Evolutionary conservation across 1,139 yeast genomes (phyloP).

Genomic region (Candida neerlandica): DNA sequence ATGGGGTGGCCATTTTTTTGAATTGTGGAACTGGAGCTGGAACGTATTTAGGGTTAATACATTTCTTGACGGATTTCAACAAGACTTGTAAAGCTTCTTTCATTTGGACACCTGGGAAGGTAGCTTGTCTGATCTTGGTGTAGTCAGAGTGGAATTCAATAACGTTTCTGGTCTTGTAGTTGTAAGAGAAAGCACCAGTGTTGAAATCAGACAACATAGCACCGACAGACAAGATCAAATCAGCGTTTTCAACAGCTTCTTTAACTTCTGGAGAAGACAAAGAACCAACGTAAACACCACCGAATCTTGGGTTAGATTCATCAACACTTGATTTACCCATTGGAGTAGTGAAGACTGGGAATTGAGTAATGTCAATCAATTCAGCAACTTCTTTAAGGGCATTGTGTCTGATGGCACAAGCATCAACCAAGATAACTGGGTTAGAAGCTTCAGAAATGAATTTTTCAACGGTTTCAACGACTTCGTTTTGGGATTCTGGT

Average conservation of each 20-base stretch:
- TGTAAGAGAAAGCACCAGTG: slow-evolving; percentile 86
- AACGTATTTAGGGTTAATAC: slow-evolving; percentile 11
- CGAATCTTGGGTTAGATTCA: slow-evolving; percentile 24
- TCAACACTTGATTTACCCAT: slow-evolving; percentile 87
- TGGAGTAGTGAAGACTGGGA: slow-evolving; percentile 86
- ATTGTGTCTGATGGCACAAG: slow-evolving; percentile 81
- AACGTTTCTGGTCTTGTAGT: slow-evolving; percentile 75
- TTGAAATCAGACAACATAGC: slow-evolving; percentile 85
- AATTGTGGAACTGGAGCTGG: slow-evolving; percentile 51
- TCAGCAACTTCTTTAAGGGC: slow-evolving; percentile 62
- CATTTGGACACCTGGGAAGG: slow-evolving; percentile 81
- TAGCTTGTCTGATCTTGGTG: slow-evolving; percentile 74
- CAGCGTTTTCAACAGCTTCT: slow-evolving; percentile 75
- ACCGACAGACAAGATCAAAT: slow-evolving; percentile 77
- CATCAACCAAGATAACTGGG: slow-evolving; percentile 82
- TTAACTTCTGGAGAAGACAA: slow-evolving; percentile 40
- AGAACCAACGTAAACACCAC: slow-evolving; percentile 20
- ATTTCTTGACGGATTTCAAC: slow-evolving; percentile 12
- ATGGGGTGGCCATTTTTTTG: slow-evolving; percentile 29
- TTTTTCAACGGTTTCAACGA: slow-evolving; percentile 55
- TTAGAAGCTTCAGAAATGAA: slow-evolving; percentile 59
- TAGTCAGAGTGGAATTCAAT: slow-evolving; percentile 88
- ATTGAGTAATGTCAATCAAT: slow-evolving; percentile 69
- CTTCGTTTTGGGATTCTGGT: slow-evolving; percentile 71
- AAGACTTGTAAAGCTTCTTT: slow-evolving; percentile 40